Conservation (phyloP, 495 filamentous ascomycete species). For the Apiosordaria backusii region DNA sequence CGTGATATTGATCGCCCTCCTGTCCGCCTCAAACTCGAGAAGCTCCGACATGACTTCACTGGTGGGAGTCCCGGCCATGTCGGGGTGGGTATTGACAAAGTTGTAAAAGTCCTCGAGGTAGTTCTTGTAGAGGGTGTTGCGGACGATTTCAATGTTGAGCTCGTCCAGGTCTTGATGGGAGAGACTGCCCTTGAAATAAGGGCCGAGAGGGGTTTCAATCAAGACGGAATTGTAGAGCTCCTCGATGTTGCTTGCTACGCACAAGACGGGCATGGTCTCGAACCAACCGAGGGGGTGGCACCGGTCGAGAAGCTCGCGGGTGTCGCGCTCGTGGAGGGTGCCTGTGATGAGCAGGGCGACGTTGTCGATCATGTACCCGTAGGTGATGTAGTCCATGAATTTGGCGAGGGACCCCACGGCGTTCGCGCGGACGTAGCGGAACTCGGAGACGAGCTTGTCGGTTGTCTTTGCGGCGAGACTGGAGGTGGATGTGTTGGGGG, state of each 20-base stretch:
- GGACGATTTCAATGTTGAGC: constrained; percentile 98
- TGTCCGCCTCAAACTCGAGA: constrained; percentile 92
- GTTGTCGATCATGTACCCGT: constrained; percentile 99
- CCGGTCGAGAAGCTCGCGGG: constrained; percentile 87
- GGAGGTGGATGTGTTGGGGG: constrained; percentile 95
- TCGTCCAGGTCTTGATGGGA: constrained; percentile 96
- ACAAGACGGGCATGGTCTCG: constrained; percentile 96
- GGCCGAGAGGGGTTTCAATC: constrained; percentile 91
- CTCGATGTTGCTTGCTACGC: constrained; percentile 96
- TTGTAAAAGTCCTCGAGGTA: constrained; percentile 97
- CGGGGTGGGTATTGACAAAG: constrained; percentile 81
- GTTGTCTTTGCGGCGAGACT: constrained; percentile 90
- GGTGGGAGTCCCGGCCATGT: constrained; percentile 83
- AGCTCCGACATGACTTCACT: constrained; percentile 92
- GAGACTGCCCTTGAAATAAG: constrained; percentile 94
- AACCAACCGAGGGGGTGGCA: constrained; percentile 99
- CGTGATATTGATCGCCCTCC: constrained; percentile 97
- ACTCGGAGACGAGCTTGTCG: constrained; percentile 96
- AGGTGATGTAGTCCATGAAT: constrained; percentile 96
- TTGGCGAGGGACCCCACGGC: constrained; percentile 83
- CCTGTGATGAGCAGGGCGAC: constrained; percentile 97
- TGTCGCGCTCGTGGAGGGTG: constrained; percentile 96
- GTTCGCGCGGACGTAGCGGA: constrained; percentile 91
- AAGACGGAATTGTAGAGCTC: constrained; percentile 97
- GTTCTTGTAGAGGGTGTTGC: constrained; percentile 98